A percentile compares a stretch with the other conserved stretches of the same genome.
Conservation (phyloP, 371 early-diverging fungal genomes). For the Massospora cicadina region DNA sequence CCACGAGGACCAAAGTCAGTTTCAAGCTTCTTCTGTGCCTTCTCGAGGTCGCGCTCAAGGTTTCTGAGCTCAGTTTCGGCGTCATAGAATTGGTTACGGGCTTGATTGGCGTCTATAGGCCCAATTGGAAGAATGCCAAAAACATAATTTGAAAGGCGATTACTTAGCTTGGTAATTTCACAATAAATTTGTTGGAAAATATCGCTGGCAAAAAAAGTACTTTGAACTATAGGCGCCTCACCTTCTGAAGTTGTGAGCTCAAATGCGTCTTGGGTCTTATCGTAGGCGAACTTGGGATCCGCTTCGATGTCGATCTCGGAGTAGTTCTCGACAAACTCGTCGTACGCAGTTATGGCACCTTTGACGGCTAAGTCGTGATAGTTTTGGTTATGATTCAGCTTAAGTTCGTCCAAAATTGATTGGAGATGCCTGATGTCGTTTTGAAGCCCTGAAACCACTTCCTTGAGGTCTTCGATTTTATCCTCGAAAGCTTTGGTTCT, state of each 20-base stretch:
- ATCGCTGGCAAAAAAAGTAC: not conserved
- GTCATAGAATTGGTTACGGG: conserved; percentile 19
- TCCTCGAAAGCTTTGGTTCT: conserved; percentile 13
- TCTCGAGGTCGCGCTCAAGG: conserved; percentile 14
- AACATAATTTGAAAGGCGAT: not conserved
- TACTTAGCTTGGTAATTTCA: not conserved
- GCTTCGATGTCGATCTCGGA: not conserved
- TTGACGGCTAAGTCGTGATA: conserved; percentile 60
- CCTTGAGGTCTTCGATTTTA: conserved; percentile 14
- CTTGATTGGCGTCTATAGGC: conserved; percentile 13
- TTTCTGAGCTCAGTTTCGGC: conserved; percentile 20
- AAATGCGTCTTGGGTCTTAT: not conserved
- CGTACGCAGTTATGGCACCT: conserved; percentile 34
- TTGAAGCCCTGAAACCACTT: conserved; percentile 18
- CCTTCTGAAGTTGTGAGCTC: not conserved
- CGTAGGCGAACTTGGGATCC: not conserved
- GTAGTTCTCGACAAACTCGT: conserved; percentile 25
- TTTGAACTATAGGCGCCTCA: not conserved
- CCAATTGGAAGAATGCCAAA: not conserved
- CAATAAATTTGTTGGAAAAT: not conserved
- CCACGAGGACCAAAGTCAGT: conserved; percentile 38
- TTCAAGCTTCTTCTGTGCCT: conserved; percentile 21
- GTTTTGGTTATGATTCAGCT: conserved; percentile 51
- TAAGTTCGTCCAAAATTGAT: conserved; percentile 32
- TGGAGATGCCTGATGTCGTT: conserved; percentile 22